Conservation (phyloP, 176 grass and related monocot genomes). For the Pontederia crassipes region DNA sequence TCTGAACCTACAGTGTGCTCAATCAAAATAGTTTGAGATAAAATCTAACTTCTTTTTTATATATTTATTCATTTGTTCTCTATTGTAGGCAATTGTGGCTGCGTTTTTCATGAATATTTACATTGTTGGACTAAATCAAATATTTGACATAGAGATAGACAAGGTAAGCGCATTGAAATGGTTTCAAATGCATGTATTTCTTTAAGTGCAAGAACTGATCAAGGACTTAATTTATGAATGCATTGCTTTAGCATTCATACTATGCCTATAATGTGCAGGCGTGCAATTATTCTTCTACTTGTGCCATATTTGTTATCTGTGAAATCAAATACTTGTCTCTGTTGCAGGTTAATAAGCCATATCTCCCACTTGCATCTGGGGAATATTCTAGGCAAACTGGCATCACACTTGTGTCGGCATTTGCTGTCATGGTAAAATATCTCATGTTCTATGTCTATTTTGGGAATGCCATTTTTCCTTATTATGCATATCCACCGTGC, state of each 20-base stretch:
- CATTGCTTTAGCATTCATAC: background rate
- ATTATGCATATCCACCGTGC: background rate
- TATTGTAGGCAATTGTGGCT: slow-evolving; percentile 55
- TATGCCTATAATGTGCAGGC: background rate
- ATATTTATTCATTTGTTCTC: slow-evolving; percentile 3
- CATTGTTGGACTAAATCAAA: slow-evolving; percentile 87
- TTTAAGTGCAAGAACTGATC: no score
- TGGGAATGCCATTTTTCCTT: background rate
- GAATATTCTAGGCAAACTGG: slow-evolving; percentile 74
- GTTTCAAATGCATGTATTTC: no score
- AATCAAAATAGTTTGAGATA: slow-evolving; percentile 5
- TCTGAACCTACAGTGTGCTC: slow-evolving; percentile 21
- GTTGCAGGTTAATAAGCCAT: slow-evolving; percentile 79
- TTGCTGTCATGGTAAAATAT: slow-evolving; percentile 72
- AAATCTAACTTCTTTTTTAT: slow-evolving; percentile 20
- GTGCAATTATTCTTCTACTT: no score
- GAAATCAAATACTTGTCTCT: background rate
- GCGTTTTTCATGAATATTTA: slow-evolving; percentile 93
- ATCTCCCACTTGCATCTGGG: slow-evolving; percentile 82
- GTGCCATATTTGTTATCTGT: background rate
- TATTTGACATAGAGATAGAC: slow-evolving; percentile 95
- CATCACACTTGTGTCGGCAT: slow-evolving; percentile 51
- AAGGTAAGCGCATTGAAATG: slow-evolving; percentile 43
- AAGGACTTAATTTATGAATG: no score
- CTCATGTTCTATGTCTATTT: no score